These are phyloP conservation scores for Botrytis aclada DNA, from an alignment of 2,329 filamentous ascomycete genomes.

Conservation along the genomic window DNA sequence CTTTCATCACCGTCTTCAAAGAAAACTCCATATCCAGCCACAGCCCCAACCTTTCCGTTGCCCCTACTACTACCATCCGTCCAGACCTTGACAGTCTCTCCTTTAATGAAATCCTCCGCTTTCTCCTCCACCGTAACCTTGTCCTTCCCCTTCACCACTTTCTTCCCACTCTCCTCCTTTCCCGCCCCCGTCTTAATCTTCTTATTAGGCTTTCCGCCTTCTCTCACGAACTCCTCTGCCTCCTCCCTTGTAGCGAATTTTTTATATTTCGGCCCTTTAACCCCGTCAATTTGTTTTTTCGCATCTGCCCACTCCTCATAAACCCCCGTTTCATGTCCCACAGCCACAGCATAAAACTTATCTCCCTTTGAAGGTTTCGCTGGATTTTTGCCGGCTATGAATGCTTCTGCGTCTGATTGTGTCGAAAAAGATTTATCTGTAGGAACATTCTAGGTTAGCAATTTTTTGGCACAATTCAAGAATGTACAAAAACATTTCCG, in stretches of 20 bases:
- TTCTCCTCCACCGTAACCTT: conserved; percentile 3
- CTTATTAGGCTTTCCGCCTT: conserved; percentile 35
- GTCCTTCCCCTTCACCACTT: conserved; percentile 20
- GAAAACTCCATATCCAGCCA: conserved; percentile 61
- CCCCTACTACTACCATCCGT: conserved; percentile 61
- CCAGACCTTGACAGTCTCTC: conserved; percentile 46
- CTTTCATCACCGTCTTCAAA: conserved; percentile 57
- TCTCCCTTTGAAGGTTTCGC: conserved; percentile 35
- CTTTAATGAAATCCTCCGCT: conserved; percentile 32
- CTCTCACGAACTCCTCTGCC: conserved; percentile 72
- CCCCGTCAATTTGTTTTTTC: conserved; percentile 69
- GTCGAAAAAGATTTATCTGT: conserved; percentile 77
- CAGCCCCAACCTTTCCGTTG: conserved; percentile 55
- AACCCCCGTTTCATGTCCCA: conserved; percentile 56
- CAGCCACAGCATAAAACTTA: conserved; percentile 60
- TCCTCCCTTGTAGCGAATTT: conserved; percentile 66
- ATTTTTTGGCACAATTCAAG: background rate
- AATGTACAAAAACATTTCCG: background rate
- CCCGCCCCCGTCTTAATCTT: conserved; percentile 33
- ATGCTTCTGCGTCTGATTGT: conserved; percentile 73
- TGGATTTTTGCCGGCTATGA: conserved; percentile 58
- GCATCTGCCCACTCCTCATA: conserved; percentile 67
- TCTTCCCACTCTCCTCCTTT: conserved; percentile 24
- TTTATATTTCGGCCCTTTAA: conserved; percentile 67
- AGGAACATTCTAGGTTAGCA: background rate